Conservation (phyloP, 192 early-diverging fungal genomes). For the Oehlia diaphana region DNA sequence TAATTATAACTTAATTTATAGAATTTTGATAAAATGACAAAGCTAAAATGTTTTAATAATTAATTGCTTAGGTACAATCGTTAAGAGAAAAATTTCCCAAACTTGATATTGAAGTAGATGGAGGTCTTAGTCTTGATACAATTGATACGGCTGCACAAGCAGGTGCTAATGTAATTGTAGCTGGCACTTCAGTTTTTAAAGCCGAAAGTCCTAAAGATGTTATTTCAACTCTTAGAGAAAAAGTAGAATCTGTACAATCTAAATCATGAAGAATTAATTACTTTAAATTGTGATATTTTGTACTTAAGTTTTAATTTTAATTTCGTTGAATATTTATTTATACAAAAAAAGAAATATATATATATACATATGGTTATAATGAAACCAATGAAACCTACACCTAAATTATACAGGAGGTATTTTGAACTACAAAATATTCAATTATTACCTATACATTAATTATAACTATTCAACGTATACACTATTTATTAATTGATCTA, state of each 20-base stretch:
- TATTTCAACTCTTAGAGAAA: constrained; percentile 62
- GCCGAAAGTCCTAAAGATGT: constrained; percentile 67
- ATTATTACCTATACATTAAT: too few species aligned
- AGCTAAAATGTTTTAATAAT: neutral
- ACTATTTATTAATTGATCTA: too few species aligned
- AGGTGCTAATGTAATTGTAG: constrained; percentile 98
- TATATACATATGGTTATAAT: too few species aligned
- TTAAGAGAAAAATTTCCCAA: constrained; percentile 78
- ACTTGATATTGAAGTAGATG: constrained; percentile 95
- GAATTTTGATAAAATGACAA: neutral
- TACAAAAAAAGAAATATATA: too few species aligned
- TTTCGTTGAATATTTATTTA: too few species aligned
- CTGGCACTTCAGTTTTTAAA: constrained; percentile 89
- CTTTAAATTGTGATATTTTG: neutral
- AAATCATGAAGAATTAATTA: neutral
- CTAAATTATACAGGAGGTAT: too few species aligned
- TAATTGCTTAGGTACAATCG: constrained; percentile 45
- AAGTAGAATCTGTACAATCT: constrained; percentile 53
- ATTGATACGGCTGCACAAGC: constrained; percentile 85
- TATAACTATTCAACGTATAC: too few species aligned
- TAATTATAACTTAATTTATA: constrained; percentile 22
- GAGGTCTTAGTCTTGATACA: constrained; percentile 81
- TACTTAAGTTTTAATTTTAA: too few species aligned
- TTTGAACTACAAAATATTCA: too few species aligned
- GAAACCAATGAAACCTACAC: too few species aligned